Conservation (phyloP, 768 basidiomycete species). For the Krasilnikovozyma curviuscula region DNA sequence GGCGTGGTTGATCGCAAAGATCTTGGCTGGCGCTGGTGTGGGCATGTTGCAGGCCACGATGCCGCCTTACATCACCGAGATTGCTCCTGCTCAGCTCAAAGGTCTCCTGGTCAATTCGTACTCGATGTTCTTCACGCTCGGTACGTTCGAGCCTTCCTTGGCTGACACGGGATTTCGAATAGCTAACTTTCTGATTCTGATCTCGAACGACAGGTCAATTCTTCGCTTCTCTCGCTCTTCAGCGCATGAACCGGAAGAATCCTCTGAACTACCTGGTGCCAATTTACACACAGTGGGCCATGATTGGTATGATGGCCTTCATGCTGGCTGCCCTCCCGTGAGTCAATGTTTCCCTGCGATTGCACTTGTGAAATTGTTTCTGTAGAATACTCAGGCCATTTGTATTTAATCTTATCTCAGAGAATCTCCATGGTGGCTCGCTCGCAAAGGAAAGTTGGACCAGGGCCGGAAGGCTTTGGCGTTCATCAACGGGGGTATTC, state of each 20-base stretch:
- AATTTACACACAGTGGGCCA: constrained; percentile 18
- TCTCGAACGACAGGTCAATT: not conserved
- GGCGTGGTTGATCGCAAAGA: constrained; percentile 16
- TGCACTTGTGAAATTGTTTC: not conserved
- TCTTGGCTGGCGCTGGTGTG: constrained; percentile 15
- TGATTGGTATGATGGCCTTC: constrained; percentile 12
- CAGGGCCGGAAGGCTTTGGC: not conserved
- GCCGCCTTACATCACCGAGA: constrained; percentile 17
- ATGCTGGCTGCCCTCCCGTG: constrained; percentile 15
- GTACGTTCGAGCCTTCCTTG: not conserved
- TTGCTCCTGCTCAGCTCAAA: constrained; percentile 16
- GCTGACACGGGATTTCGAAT: not conserved
- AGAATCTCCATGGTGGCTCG: constrained; percentile 14
- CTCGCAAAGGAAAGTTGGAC: not conserved
- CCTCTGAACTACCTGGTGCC: constrained; percentile 13
- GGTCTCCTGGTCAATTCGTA: constrained; percentile 17
- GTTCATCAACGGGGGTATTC: not conserved
- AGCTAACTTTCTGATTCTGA: too few species aligned
- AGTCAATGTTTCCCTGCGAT: too few species aligned
- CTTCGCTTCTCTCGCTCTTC: not conserved
- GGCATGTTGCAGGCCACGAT: constrained; percentile 17
- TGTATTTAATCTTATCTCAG: too few species aligned
- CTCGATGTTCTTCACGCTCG: not conserved
- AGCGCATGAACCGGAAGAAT: not conserved
- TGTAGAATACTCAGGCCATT: not conserved